phyloP scores from a whole-genome alignment of 192 early-diverging fungal genomes.

The Jimgerdemannia flammicorona region DNA sequence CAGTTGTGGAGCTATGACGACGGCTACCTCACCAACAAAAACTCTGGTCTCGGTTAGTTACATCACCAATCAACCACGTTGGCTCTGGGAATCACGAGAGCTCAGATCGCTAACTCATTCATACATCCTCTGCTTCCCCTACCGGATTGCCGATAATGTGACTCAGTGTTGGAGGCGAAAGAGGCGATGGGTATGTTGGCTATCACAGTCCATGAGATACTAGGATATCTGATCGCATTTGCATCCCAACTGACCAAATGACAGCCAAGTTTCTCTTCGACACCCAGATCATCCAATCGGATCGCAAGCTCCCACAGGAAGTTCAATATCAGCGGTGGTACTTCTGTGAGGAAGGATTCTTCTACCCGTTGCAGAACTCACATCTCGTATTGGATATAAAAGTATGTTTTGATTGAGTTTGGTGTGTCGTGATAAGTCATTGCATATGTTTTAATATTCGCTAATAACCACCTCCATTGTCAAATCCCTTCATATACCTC shows the following conservation, averaged over 20 bases:
- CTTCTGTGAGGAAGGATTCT: conserved; percentile 20
- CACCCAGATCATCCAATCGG: background rate
- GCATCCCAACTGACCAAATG: background rate
- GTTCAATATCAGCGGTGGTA: conserved; percentile 28
- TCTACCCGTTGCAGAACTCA: conserved; percentile 22
- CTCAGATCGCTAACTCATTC: background rate
- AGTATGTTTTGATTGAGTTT: conserved; percentile 8
- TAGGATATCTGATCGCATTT: background rate
- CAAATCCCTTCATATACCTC: background rate
- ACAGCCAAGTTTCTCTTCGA: background rate
- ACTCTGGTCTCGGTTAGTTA: conserved; percentile 30
- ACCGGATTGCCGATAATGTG: conserved; percentile 14
- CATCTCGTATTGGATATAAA: conserved; percentile 29
- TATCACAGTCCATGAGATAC: too few relatives aligned
- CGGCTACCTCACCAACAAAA: conserved; percentile 28
- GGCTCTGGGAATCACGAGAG: too few relatives aligned
- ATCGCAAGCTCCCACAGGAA: background rate
- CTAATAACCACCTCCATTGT: background rate
- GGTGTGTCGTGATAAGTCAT: background rate
- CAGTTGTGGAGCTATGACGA: conserved; percentile 32
- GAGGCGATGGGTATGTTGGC: too few relatives aligned
- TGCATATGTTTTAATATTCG: background rate
- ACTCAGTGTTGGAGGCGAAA: background rate
- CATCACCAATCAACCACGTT: background rate
- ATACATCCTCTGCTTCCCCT: background rate